Percentiles rank a stretch among this genome's conserved stretches.
These are phyloP conservation scores for Salix caprea DNA, from an alignment of 345 rosid genomes.

Conservation along the genomic window DNA sequence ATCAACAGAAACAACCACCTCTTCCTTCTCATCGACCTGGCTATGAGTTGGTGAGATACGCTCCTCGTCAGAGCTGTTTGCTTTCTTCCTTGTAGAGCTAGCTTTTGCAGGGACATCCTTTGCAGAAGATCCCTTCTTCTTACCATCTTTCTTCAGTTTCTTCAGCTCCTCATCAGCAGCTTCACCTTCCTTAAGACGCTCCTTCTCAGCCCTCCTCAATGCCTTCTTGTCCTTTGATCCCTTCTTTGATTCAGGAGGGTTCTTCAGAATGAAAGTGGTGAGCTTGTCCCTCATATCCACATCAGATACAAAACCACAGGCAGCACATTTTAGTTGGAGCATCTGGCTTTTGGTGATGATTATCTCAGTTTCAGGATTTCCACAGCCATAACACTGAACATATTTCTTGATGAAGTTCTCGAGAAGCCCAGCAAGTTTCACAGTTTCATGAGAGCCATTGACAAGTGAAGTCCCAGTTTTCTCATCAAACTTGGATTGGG, in stretches of 20 bases:
- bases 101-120: conserved; percentile 38
- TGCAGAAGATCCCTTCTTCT: conserved; percentile 53
- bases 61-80: conserved; percentile 64
- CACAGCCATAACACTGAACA: conserved; percentile 92
- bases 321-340: conserved; percentile 76
- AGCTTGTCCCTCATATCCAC: conserved; percentile 89
- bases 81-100: conserved; percentile 40
- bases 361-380: conserved; percentile 84
- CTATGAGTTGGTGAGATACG: conserved; percentile 47
- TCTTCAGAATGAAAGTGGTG: conserved; percentile 68
- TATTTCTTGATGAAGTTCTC: conserved; percentile 85
- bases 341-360: conserved; percentile 68
- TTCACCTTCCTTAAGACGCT: conserved; percentile 82
- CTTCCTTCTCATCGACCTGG: conserved; percentile 49
- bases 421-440: conserved; percentile 67
- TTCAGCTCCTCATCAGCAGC: conserved; percentile 80
- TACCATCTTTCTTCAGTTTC: conserved; percentile 59
- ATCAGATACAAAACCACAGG: conserved; percentile 79
- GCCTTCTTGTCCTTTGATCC: conserved; percentile 62
- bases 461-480: conserved; percentile 74
- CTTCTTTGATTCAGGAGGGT: conserved; percentile 76
- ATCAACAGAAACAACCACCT: conserved; percentile 18
- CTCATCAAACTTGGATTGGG: conserved; percentile 88
- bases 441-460: conserved; percentile 81
- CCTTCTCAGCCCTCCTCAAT: conserved; percentile 92